Evolutionary conservation across 1,284 basidiomycete species (phyloP).

Genomic region (Ustilago sp.): DNA sequence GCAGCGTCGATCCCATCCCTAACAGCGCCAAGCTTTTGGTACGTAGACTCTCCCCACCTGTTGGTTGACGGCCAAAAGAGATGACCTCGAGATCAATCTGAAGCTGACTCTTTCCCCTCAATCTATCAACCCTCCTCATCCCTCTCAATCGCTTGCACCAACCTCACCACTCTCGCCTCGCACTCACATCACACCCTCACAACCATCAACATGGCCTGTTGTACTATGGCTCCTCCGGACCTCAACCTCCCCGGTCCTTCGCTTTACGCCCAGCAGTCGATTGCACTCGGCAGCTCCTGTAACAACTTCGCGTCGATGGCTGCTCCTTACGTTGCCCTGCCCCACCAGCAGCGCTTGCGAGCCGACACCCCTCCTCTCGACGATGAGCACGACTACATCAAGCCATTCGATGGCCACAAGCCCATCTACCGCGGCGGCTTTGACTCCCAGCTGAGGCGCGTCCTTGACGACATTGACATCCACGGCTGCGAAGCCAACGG

Average conservation of each 20-base stretch:
- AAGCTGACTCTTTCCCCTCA: constrained; percentile 12
- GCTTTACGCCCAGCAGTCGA: constrained; percentile 36
- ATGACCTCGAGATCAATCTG: not conserved
- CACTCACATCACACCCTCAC: not conserved
- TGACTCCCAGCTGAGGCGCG: constrained; percentile 57
- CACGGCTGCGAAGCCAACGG: constrained; percentile 75
- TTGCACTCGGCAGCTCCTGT: constrained; percentile 26
- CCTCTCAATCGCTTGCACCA: not conserved
- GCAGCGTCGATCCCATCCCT: constrained; percentile 9
- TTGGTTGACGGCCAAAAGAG: constrained; percentile 25
- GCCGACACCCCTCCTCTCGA: constrained; percentile 51
- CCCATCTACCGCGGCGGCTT: constrained; percentile 60
- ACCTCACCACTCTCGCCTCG: not conserved
- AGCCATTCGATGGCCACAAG: constrained; percentile 49
- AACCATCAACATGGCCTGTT: constrained; percentile 28
- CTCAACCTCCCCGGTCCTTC: constrained; percentile 33
- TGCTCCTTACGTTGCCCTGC: constrained; percentile 40
- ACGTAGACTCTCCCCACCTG: not conserved
- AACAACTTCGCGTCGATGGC: constrained; percentile 36
- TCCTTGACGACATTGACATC: constrained; percentile 66
- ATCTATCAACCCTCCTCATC: not conserved
- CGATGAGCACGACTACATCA: constrained; percentile 47
- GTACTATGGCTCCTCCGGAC: constrained; percentile 19
- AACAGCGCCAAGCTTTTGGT: constrained; percentile 27
- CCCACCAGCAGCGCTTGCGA: constrained; percentile 50